Evolutionary conservation across 768 basidiomycete genomes (phyloP).

Genomic region (Leccinum truebloodii): DNA sequence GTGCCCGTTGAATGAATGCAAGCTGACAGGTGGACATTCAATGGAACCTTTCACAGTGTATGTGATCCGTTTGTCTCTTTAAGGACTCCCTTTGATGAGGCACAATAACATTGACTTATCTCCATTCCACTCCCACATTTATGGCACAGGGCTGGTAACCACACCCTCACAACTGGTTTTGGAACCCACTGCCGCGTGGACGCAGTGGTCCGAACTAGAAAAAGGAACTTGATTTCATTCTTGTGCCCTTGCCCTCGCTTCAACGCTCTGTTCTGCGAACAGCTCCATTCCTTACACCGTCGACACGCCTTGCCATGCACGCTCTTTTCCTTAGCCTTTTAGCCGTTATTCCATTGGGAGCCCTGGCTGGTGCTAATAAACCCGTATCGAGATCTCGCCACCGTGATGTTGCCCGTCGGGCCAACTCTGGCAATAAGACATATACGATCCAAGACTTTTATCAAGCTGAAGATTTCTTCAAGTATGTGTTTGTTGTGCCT

Average conservation of each 20-base stretch:
- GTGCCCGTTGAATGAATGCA: background rate
- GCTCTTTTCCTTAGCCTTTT: conserved; percentile 35
- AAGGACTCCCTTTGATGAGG: conserved; percentile 1
- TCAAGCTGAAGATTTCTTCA: conserved; percentile 57
- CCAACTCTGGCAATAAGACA: conserved; percentile 22
- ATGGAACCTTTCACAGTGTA: conserved; percentile 1
- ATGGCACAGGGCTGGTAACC: conserved; percentile 20
- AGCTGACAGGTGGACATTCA: background rate
- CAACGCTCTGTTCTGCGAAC: conserved; percentile 2
- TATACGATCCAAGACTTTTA: conserved; percentile 43
- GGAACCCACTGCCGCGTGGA: conserved; percentile 5
- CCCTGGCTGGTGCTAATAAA: conserved; percentile 39
- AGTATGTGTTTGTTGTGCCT: conserved; percentile 40
- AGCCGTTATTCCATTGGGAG: conserved; percentile 33
- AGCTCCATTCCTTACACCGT: conserved; percentile 12
- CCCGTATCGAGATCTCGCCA: conserved; percentile 31
- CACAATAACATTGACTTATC: conserved; percentile 11
- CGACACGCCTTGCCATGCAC: conserved; percentile 30
- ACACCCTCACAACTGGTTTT: conserved; percentile 2
- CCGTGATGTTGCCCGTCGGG: conserved; percentile 23
- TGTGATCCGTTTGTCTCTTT: background rate
- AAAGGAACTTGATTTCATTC: background rate
- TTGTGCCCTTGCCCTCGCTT: background rate
- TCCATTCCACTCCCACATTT: conserved; percentile 13
- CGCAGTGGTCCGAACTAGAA: background rate